phyloP scores from a whole-genome alignment of 768 basidiomycete genomes.

The Boletus bicolor region DNA sequence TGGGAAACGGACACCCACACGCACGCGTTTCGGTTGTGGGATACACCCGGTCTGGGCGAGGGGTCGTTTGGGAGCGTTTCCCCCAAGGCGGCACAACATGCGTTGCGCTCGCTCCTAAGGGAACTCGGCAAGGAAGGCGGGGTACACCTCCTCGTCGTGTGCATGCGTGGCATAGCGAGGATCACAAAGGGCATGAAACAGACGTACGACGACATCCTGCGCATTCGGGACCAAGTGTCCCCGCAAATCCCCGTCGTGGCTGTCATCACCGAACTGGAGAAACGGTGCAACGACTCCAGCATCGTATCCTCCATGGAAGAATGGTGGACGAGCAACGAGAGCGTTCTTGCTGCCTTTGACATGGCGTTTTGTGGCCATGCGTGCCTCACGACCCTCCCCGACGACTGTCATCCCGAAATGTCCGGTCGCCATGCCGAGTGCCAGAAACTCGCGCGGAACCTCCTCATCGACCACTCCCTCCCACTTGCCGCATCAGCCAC shows the following conservation, averaged over 20 bases:
- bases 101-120: slow-evolving; percentile 16
- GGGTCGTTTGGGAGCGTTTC: slow-evolving; percentile 25
- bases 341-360: background rate
- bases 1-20: slow-evolving; percentile 21
- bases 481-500: slow-evolving; percentile 4
- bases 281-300: slow-evolving; percentile 10
- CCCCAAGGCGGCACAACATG: slow-evolving; percentile 19
- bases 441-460: slow-evolving; percentile 20
- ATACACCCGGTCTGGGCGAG: slow-evolving; percentile 23
- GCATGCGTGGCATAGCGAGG: slow-evolving; percentile 20
- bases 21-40: slow-evolving; percentile 23
- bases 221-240: slow-evolving; percentile 21
- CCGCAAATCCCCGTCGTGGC: slow-evolving; percentile 22
- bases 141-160: slow-evolving; percentile 25
- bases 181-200: slow-evolving; percentile 24
- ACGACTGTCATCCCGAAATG: slow-evolving; percentile 19
- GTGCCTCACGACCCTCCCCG: slow-evolving; percentile 24
- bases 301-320: slow-evolving; percentile 21
- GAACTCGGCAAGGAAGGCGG: slow-evolving; percentile 22
- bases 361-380: slow-evolving; percentile 22
- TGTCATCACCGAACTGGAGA: slow-evolving; percentile 26
- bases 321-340: slow-evolving; percentile 19
- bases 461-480: slow-evolving; percentile 22
- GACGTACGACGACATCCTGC: slow-evolving; percentile 16
- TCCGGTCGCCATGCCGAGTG: slow-evolving; percentile 14